phyloP scores from a whole-genome alignment of 2,329 filamentous ascomycete species.

The Diplodia intermedia region DNA sequence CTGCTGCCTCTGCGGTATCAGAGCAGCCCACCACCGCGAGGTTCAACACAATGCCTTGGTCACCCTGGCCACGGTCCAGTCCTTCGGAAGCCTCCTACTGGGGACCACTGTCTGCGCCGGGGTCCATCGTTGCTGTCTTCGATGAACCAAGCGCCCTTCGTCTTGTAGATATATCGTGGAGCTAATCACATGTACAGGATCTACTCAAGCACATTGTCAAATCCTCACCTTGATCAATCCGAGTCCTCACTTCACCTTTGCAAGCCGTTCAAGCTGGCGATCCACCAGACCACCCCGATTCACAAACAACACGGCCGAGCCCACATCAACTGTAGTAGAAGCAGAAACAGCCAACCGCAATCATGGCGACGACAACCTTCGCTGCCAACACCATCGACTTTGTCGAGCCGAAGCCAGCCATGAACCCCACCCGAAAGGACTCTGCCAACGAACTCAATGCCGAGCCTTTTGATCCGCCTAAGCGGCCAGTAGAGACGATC shows the following conservation, averaged over 20 bases:
- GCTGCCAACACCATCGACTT: constrained; percentile 41
- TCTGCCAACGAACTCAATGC: constrained; percentile 28
- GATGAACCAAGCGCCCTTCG: constrained; percentile 30
- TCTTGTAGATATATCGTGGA: constrained; percentile 22
- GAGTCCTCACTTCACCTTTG: constrained; percentile 23
- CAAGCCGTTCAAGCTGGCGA: constrained; percentile 51
- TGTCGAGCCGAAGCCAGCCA: constrained; percentile 47
- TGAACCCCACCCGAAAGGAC: constrained; percentile 41
- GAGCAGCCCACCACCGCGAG: constrained; percentile 29
- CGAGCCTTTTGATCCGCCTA: constrained; percentile 10
- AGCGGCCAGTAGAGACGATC: constrained; percentile 37
- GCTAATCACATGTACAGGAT: constrained; percentile 30
- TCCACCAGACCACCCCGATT: constrained; percentile 47
- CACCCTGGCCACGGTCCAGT: constrained; percentile 30
- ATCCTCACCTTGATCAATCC: constrained; percentile 10
- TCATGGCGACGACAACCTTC: constrained; percentile 53
- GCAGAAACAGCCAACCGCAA: constrained; percentile 49
- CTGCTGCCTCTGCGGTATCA: constrained; percentile 24
- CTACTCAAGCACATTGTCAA: constrained; percentile 12
- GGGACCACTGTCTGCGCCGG: constrained; percentile 31
- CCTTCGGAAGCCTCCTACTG: constrained; percentile 18
- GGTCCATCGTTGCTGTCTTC: constrained; percentile 32
- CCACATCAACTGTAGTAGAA: constrained; percentile 55
- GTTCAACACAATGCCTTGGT: constrained; percentile 33
- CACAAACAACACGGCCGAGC: constrained; percentile 55